Base-by-base conservation (phyloP, 2,329 filamentous ascomycete genomes). In the Chaetomiaceae sp. region DNA sequence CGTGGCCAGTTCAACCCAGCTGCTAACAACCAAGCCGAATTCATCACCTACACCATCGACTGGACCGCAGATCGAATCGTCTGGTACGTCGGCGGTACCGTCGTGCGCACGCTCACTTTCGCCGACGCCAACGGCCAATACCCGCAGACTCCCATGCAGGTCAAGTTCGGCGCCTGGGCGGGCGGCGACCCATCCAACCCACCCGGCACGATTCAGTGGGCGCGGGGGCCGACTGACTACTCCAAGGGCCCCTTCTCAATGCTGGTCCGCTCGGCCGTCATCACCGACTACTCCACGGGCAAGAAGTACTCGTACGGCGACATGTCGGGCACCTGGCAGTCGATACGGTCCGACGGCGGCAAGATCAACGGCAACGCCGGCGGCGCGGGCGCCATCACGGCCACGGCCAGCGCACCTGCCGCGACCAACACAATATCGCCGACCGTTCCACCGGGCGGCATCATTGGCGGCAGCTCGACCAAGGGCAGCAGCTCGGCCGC, bases 271-370 rank as follows among this genome's bases (percentile, higher is more conserved):
- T 85, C 78, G 24, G 68, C 96, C 56, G 73, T 76, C 45, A 79
- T 95, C 34, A 83, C 83, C 42, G 93, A 98, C 70, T 98, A 97
- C 71, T 96, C 90, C 18, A 96, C 90, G 1, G 93, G 93, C 44
- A 83, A 77, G 15, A 72, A 84, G 53, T 98, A 98, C 73, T 73
- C 71, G 47, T 98, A 97, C 69, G 78, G 78, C 55, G 86, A 93
- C 63, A 78, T 75, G 30, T 83, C 77, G 38, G 93, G 93, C 38
- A 78, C 73, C 18, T 95, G 88, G 87, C 62, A 79, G 55, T 91
- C 86, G 39, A 97, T 98, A 65, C 68, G 78, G 57, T 81, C 91
- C 43, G 76, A 84, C n/a, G 89, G 81, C 54, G 93, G 93, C 51
- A 66, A 72, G 54, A 72, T 97, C 64, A 88, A 88, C 64, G 79